Evolutionary conservation across 2,329 filamentous ascomycete genomes (phyloP), one percentile per base, ranked within the genome.

Genomic region (Hymenoscyphus fraxineus): DNA sequence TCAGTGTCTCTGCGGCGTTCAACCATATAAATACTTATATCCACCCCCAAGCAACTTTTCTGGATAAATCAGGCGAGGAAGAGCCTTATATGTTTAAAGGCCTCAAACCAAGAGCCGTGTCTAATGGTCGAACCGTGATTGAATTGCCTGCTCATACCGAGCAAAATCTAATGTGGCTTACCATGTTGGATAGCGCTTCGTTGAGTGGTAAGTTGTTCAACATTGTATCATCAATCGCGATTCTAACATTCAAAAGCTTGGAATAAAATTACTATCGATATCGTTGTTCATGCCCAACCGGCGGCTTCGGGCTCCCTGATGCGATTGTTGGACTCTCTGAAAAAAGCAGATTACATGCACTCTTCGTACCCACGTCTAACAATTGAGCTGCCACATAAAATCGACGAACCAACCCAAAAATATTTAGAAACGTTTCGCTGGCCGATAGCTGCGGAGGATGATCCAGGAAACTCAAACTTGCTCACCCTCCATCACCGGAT

Each of bases 401-500:
- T 93, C 19, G 92, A 97, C 70, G 76, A 80, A 2, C 81, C 86
- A 2, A 85, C 91, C 5, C 81, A 85, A 60, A 78, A 78, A 15
- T 92, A 88, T 68, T 75, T 96, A 12, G 77, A 85, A 58, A 75
- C 73, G 0, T 91, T 92, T 68, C 78, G 80, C 39, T 95, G 91
- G 89, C 90, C 91, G 58, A 82, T 87, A 32, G 68, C 69, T 3
- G 62, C 63, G 4, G 69, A 74, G 12, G 71, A 75, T 59, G 80
- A 75, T 27, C 77, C 77, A 66, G 76, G 78, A n/a, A 32, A 16
- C 3, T 76, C 78, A 60, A 82, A 79, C 59, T 81, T 82, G 74
- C 78, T 97, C 16, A 89, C 87, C 0, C 78, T 98, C 19, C 87
- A 90, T 32, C 92, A 91, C 67, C 88, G 92, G 38, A 88, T 97